These are phyloP conservation scores for Zasmidium cellare DNA, from an alignment of 2,329 filamentous ascomycete species.

Conservation along the genomic window DNA sequence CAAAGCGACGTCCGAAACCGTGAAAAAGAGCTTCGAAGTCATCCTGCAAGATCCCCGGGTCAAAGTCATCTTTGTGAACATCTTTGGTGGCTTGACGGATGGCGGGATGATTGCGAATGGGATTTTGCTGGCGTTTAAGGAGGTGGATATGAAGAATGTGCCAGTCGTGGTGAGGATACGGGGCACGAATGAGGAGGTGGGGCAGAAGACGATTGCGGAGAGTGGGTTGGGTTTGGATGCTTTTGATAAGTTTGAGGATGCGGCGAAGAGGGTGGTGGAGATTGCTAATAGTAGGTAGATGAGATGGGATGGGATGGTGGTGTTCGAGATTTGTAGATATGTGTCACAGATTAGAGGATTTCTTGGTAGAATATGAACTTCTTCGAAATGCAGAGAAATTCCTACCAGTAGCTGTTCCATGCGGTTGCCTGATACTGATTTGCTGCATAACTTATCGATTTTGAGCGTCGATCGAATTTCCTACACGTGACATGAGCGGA, in stretches of 20 bases:
- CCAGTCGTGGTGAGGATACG: conserved; percentile 76
- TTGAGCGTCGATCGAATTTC: too few species aligned
- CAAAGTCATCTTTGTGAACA: conserved; percentile 70
- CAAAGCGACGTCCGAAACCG: conserved; percentile 80
- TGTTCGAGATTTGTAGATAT: conserved; percentile 5
- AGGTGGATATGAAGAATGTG: conserved; percentile 57
- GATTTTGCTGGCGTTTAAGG: conserved; percentile 69
- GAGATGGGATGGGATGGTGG: too few species aligned
- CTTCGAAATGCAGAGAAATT: too few species aligned
- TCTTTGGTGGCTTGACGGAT: conserved; percentile 69
- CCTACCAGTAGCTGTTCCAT: too few species aligned
- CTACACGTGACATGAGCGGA: too few species aligned
- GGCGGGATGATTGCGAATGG: conserved; percentile 82
- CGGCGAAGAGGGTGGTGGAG: conserved; percentile 65
- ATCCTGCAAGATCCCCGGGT: conserved; percentile 72
- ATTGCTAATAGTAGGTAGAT: conserved; percentile 41
- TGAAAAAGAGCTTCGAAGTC: conserved; percentile 73
- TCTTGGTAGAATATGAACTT: too few species aligned
- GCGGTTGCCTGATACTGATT: too few species aligned
- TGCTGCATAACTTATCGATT: too few species aligned
- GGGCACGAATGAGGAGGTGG: conserved; percentile 72
- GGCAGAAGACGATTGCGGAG: conserved; percentile 67
- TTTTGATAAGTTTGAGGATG: conserved; percentile 74
- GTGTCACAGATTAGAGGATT: not conserved
- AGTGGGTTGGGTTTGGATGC: conserved; percentile 68